Conservation (phyloP, 1,284 basidiomycete species). For the Gymnopus androsaceus region DNA sequence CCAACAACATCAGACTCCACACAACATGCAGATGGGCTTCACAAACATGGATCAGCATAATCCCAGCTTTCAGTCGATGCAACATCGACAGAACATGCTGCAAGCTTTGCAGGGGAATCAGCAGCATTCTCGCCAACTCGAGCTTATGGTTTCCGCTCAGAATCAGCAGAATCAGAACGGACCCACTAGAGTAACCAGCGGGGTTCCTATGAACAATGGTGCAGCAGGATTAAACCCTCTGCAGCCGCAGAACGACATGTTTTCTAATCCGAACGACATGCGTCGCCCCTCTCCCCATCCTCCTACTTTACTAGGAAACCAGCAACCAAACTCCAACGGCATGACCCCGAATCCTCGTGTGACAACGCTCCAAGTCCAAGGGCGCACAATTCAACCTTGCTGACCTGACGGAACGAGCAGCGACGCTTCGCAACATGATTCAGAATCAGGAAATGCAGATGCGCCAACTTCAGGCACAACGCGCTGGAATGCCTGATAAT, state of each 20-base stretch:
- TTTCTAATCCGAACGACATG: slow-evolving; percentile 34
- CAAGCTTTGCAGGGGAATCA: slow-evolving; percentile 37
- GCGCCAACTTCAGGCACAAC: slow-evolving; percentile 26
- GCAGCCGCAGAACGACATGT: slow-evolving; percentile 11
- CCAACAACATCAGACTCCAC: slow-evolving; percentile 37
- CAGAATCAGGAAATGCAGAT: slow-evolving; percentile 21
- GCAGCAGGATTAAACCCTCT: slow-evolving; percentile 15
- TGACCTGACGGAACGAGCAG: slow-evolving; percentile 24
- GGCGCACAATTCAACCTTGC: slow-evolving; percentile 15
- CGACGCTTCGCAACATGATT: slow-evolving; percentile 23
- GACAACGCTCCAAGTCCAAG: slow-evolving; percentile 15
- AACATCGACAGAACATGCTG: slow-evolving; percentile 38
- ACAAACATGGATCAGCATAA: slow-evolving; percentile 33
- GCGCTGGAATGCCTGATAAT: slow-evolving; percentile 29
- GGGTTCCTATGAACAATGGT: slow-evolving; percentile 19
- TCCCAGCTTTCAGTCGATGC: slow-evolving; percentile 34
- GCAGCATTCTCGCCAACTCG: slow-evolving; percentile 43
- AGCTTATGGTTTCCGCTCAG: slow-evolving; percentile 47
- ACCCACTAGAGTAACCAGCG: slow-evolving; percentile 36
- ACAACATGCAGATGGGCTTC: slow-evolving; percentile 44
- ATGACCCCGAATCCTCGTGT: slow-evolving; percentile 10
- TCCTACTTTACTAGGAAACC: slow-evolving; percentile 27
- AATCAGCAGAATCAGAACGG: slow-evolving; percentile 49
- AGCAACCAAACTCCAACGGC: slow-evolving; percentile 2
- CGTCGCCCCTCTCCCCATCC: slow-evolving; percentile 52